phyloP scores from a whole-genome alignment of 208 protist genomes.

The Herpetomonas muscarum region DNA sequence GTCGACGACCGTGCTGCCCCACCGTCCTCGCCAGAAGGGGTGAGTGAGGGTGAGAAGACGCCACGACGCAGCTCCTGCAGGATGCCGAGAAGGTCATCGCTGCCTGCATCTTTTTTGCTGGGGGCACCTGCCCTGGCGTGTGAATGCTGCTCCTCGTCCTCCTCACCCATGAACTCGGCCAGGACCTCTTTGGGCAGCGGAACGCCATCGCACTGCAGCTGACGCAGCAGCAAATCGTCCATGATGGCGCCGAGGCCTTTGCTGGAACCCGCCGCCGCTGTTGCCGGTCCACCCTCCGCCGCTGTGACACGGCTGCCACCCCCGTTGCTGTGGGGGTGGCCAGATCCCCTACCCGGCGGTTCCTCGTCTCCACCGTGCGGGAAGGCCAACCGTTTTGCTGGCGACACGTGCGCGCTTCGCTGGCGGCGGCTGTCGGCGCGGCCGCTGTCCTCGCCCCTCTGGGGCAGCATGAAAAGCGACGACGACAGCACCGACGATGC shows the following conservation, averaged over 20 bases:
- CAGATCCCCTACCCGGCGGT: too few relatives aligned
- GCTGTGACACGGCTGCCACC: too few relatives aligned
- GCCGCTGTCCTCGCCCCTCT: too few relatives aligned
- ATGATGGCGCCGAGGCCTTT: constrained; percentile 33
- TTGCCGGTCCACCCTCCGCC: neutral
- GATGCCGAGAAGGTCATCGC: neutral
- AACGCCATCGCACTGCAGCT: constrained; percentile 64
- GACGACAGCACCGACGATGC: too few relatives aligned
- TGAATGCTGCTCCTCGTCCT: neutral
- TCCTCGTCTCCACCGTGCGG: too few relatives aligned
- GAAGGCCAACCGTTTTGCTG: too few relatives aligned
- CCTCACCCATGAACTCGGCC: constrained; percentile 6
- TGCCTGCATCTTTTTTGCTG: neutral
- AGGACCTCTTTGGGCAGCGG: constrained; percentile 21
- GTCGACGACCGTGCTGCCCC: too few relatives aligned
- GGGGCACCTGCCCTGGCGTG: neutral
- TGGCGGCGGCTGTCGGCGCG: too few relatives aligned
- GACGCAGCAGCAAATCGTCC: constrained; percentile 52
- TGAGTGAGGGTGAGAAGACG: neutral
- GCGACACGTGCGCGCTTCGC: too few relatives aligned
- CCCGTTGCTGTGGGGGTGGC: too few relatives aligned
- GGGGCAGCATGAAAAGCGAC: too few relatives aligned
- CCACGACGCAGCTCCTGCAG: neutral
- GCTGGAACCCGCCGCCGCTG: neutral
- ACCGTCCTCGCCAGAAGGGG: neutral